Percentiles rank a stretch among this genome's conserved stretches.
These are phyloP conservation scores for Cercospora janseana DNA, from an alignment of 2,329 filamentous ascomycete species.

Conservation along the genomic window DNA sequence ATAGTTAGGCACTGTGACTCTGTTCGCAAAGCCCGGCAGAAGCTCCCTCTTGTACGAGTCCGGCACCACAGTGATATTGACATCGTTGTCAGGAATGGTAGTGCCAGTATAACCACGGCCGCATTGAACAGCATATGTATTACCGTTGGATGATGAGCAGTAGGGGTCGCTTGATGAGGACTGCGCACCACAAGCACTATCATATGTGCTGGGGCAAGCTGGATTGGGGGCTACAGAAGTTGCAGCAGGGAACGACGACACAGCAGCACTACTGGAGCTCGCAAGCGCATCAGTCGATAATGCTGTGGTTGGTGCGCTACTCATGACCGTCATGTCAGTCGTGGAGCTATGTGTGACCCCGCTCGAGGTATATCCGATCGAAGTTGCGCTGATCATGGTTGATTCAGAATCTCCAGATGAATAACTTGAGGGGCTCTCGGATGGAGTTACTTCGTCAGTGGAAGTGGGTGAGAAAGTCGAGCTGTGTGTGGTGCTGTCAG, in stretches of 20 bases:
- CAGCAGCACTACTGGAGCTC: background rate
- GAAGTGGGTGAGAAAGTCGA: conserved; percentile 1
- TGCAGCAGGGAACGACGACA: background rate
- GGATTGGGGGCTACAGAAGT: conserved; percentile 1
- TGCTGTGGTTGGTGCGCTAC: too few relatives aligned
- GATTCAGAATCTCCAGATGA: background rate
- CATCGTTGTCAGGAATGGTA: conserved; percentile 11
- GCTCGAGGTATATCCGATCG: conserved; percentile 9
- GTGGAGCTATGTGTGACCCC: conserved; percentile 11
- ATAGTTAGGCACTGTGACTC: conserved; percentile 19
- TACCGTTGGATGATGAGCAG: conserved; percentile 10
- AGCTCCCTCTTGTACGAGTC: conserved; percentile 8
- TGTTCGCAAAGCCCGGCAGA: conserved; percentile 8
- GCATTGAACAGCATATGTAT: conserved; percentile 11
- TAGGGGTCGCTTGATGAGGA: background rate
- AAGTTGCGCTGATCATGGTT: background rate
- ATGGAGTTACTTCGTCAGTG: background rate
- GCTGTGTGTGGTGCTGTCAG: conserved; percentile 9
- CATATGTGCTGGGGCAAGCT: conserved; percentile 9
- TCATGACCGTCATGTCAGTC: background rate
- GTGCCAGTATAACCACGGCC: conserved; percentile 15
- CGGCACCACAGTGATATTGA: background rate
- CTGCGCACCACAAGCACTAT: conserved; percentile 4
- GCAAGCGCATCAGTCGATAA: conserved; percentile 1
- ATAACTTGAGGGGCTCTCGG: background rate